Evolutionary conservation across 1,139 yeast species (phyloP).

Genomic region (Nakaseomyces bracarensis): DNA sequence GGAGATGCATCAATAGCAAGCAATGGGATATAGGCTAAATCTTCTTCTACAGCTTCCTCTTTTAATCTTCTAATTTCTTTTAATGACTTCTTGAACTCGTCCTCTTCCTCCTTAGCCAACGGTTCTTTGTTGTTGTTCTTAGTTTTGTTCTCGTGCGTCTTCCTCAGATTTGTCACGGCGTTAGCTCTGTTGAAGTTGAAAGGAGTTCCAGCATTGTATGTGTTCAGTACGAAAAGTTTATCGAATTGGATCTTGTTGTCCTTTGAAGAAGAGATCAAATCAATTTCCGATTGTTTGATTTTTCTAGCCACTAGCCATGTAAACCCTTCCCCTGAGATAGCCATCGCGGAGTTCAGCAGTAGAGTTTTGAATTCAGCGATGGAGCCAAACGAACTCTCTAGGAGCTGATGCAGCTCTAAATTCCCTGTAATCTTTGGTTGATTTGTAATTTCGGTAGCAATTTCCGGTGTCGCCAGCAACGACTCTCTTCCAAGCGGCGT

Average conservation of each 20-base stretch:
- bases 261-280: conserved; percentile 17
- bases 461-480: conserved; percentile 40
- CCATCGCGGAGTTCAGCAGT: conserved; percentile 50
- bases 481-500: conserved; percentile 19
- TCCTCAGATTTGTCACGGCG: conserved; percentile 18
- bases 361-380: conserved; percentile 57
- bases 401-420: conserved; percentile 36
- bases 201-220: conserved; percentile 69
- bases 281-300: conserved; percentile 15
- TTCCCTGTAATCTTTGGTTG: conserved; percentile 33
- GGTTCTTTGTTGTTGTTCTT: conserved; percentile 3
- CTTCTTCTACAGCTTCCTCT: conserved; percentile 7
- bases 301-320: conserved; percentile 68
- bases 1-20: conserved; percentile 66
- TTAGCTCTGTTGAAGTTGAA: conserved; percentile 33
- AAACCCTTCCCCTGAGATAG: conserved; percentile 66
- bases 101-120: conserved; percentile 3
- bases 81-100: conserved; percentile 5
- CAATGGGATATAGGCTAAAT: conserved; percentile 45
- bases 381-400: conserved; percentile 57
- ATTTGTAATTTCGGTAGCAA: conserved; percentile 30
- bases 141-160: conserved; percentile 3
- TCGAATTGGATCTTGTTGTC: conserved; percentile 31
- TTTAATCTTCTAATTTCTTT: conserved; percentile 6
- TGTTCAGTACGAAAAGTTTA: conserved; percentile 55